Conservation (phyloP, 331 rosid genomes). For the Quercus tomentella region DNA sequence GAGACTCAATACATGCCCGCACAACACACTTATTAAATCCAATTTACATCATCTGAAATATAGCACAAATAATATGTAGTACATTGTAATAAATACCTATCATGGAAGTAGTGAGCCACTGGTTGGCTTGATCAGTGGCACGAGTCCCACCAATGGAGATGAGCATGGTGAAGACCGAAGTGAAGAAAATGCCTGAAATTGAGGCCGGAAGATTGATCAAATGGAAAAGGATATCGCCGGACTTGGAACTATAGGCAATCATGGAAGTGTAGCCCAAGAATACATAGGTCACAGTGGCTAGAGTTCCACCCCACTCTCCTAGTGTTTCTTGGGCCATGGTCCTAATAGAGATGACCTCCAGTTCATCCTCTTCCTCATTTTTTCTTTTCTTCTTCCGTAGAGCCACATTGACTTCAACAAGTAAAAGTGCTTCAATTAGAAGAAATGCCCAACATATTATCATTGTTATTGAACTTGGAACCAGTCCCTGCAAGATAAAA, state of each 20-base stretch:
- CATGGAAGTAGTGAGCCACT: constrained; percentile 64
- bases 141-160: constrained; percentile 57
- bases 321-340: constrained; percentile 82
- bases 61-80: not conserved
- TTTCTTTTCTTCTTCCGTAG: constrained; percentile 38
- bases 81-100: constrained; percentile 34
- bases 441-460: constrained; percentile 72
- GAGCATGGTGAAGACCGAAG: constrained; percentile 48
- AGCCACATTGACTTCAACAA: constrained; percentile 63
- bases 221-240: constrained; percentile 61
- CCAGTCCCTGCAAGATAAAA: constrained; percentile 43
- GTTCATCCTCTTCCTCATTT: constrained; percentile 29
- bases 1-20: too few relatives aligned
- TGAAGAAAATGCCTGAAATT: constrained; percentile 50
- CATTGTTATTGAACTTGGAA: constrained; percentile 65
- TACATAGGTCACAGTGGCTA: constrained; percentile 51
- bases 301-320: constrained; percentile 62
- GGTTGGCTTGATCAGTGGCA: constrained; percentile 61
- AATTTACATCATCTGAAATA: too few relatives aligned
- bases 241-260: constrained; percentile 65
- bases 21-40: too few relatives aligned
- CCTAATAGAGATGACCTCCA: constrained; percentile 60
- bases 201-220: constrained; percentile 59
- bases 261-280: constrained; percentile 64
- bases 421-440: constrained; percentile 56